These are phyloP conservation scores for Kwoniella shivajii DNA, from an alignment of 1,284 basidiomycete genomes.

Conservation along the genomic window DNA sequence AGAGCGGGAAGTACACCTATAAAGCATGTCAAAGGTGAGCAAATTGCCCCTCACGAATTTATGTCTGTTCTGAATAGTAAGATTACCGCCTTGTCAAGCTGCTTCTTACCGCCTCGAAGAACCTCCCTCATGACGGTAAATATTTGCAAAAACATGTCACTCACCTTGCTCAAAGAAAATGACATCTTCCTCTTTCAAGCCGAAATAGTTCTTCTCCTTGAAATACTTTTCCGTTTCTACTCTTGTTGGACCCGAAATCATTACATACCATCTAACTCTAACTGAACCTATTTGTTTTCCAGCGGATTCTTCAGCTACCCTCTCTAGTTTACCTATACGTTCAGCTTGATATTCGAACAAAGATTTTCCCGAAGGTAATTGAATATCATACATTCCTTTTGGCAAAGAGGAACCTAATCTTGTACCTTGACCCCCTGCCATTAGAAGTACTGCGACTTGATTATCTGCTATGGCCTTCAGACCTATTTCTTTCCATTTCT, in stretches of 20 bases:
- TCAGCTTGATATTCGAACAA: slow-evolving; percentile 98
- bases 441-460: slow-evolving; percentile 87
- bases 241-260: slow-evolving; percentile 97
- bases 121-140: too few species aligned
- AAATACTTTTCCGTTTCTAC: slow-evolving; percentile 86
- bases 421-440: slow-evolving; percentile 98
- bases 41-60: neutral
- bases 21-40: slow-evolving; percentile 1
- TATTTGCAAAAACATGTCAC: slow-evolving; percentile 32
- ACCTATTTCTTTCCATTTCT: slow-evolving; percentile 73
- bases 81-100: too few species aligned
- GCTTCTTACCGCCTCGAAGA: too few species aligned
- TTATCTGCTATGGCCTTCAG: slow-evolving; percentile 77
- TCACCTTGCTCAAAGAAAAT: slow-evolving; percentile 96
- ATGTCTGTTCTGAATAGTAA: too few species aligned
- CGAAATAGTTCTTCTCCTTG: slow-evolving; percentile 76
- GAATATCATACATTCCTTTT: slow-evolving; percentile 98
- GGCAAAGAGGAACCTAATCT: slow-evolving; percentile 88
- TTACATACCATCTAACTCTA: slow-evolving; percentile 92
- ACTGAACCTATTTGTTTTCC: slow-evolving; percentile 61
- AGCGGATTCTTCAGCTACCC: slow-evolving; percentile 65
- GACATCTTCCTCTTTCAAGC: slow-evolving; percentile 76
- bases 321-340: slow-evolving; percentile 81
- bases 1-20: slow-evolving; percentile 95
- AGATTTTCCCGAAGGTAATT: slow-evolving; percentile 85